Evolutionary conservation across 345 rosid species (phyloP).

Genomic region (Zanthoxylum bungeanum): DNA sequence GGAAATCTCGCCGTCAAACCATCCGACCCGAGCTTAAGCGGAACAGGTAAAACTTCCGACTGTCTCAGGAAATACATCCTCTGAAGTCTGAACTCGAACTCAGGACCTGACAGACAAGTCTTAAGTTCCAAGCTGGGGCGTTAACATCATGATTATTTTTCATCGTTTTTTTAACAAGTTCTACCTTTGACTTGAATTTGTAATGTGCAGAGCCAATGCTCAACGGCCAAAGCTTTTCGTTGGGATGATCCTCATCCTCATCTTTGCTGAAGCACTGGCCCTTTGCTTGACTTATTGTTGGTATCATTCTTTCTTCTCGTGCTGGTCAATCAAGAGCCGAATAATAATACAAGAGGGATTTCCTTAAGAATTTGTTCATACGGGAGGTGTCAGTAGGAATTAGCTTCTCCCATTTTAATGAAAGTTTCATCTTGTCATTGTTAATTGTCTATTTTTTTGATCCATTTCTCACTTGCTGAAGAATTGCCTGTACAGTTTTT

Average conservation of each 20-base stretch:
- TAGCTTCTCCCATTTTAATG: conserved; percentile 7
- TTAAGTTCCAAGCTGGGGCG: too few species aligned
- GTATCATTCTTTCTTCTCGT: conserved; percentile 91
- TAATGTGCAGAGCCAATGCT: conserved; percentile 73
- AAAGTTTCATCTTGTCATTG: not conserved
- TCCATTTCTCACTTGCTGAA: too few species aligned
- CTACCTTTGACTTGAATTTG: not conserved
- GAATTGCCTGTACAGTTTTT: not conserved
- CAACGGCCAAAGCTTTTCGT: conserved; percentile 92
- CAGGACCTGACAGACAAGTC: not conserved
- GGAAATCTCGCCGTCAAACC: too few species aligned
- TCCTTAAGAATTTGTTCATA: conserved; percentile 9
- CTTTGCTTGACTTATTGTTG: conserved; percentile 84
- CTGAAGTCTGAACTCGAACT: too few species aligned
- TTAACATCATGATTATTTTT: too few species aligned
- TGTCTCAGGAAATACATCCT: too few species aligned
- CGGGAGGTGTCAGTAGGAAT: conserved; percentile 12
- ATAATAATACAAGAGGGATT: conserved; percentile 27
- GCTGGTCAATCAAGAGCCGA: conserved; percentile 96
- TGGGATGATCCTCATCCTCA: conserved; percentile 95
- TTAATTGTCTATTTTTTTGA: conserved; percentile 12
- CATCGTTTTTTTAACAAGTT: too few species aligned
- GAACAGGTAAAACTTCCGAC: too few species aligned
- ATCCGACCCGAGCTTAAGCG: too few species aligned
- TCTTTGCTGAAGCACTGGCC: too few species aligned